Conservation (phyloP, 805 yeast genomes). For the Hanseniaspora guilliermondii region DNA sequence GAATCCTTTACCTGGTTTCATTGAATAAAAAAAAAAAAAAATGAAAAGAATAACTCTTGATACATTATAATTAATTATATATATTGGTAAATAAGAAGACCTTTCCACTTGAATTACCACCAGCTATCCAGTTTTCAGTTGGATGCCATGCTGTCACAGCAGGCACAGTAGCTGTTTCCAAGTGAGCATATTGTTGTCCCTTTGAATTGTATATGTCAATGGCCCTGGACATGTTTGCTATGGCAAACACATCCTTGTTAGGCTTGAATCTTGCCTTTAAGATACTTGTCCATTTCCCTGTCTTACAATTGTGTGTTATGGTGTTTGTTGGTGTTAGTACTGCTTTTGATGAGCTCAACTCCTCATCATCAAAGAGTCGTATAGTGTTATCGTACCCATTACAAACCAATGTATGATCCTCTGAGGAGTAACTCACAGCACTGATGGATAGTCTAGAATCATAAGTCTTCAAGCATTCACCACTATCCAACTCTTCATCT, state of each 20-base stretch:
- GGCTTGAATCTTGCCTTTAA: conserved; percentile 79
- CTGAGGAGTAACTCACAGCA: conserved; percentile 65
- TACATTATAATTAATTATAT: background rate
- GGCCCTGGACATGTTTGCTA: conserved; percentile 84
- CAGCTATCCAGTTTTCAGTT: conserved; percentile 76
- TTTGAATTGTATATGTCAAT: conserved; percentile 68
- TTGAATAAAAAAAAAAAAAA: background rate
- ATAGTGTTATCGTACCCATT: conserved; percentile 88
- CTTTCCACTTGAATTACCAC: conserved; percentile 92
- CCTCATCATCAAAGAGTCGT: conserved; percentile 44
- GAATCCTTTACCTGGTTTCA: conserved; percentile 15
- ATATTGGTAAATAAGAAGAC: conserved; percentile 41
- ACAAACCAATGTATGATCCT: conserved; percentile 58
- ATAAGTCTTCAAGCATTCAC: conserved; percentile 39
- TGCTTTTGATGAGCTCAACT: background rate
- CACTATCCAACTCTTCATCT: conserved; percentile 15
- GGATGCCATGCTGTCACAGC: conserved; percentile 82
- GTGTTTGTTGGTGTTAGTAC: conserved; percentile 45
- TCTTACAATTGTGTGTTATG: conserved; percentile 82
- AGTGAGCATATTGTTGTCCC: conserved; percentile 69
- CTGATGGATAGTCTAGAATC: conserved; percentile 70
- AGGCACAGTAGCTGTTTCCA: conserved; percentile 80
- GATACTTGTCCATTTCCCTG: conserved; percentile 94
- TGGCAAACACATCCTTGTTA: conserved; percentile 64
- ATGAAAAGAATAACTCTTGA: too few relatives aligned